Evolutionary conservation across 768 basidiomycete species (phyloP), one percentile per base, ranked within the genome.

Genomic region (Amanita rubescens): DNA sequence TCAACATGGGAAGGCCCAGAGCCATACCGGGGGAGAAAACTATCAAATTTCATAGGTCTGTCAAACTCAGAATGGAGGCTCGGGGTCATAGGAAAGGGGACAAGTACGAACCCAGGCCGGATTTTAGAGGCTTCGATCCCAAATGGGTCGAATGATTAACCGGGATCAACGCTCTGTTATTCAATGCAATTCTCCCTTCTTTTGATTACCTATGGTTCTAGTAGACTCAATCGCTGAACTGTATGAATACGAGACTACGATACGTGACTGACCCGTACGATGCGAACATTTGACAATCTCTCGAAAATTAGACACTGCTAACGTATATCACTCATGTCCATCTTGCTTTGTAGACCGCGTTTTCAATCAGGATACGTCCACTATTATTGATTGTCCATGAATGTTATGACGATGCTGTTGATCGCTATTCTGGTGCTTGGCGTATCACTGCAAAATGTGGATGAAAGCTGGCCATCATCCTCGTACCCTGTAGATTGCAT

Each of bases 11-110:
- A 5, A 53, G 53, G 1, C 62, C 69, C 0, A 62, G 75, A 11
- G 65, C 63, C 51, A 76, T 82, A 12, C 75, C 72, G 8, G 5
- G 8, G 27, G 27, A 30, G 2, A 64, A 70, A 39, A 74, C 76
- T 60, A 56, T 80, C 49, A 77, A 75, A 57, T 69, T 81, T 15
- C 80, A 81, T 58, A 63, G 78, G 30, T 76, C 70, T 48, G 80
- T 82, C 24, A 71, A 72, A 63, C 62, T 77, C 55, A 70, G 83
- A 54, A 76, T 79, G 73, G 76, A 80, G 34, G 79, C 81, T 0
- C 70, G 73, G 22, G 68, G 67, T 56, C 6, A 14, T n/a, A 66
- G 66, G 17, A 61, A 68, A 46, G 66, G 71, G 2, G 66, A 67
- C 53, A 67, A 55, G 49, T 67, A 68, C 35, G 49, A 55, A 34